Percentiles rank a stretch among this genome's conserved stretches.
Conservation (phyloP, 2,329 filamentous ascomycete genomes). For the Knufia fluminis region DNA sequence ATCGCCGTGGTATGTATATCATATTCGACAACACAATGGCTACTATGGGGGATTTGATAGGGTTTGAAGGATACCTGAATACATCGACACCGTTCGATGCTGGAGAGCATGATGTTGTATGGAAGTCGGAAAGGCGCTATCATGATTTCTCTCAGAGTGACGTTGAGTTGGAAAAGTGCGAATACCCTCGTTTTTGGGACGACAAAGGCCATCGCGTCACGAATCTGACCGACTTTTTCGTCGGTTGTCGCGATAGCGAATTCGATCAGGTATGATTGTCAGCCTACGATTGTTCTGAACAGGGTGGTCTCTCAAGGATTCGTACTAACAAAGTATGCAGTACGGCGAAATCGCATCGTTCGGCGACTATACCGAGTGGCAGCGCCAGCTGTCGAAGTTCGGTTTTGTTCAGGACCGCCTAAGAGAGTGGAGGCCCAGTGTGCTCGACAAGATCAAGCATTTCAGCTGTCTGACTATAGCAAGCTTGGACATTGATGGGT, state of each 20-base stretch:
- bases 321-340: constrained; percentile 17
- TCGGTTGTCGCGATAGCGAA: constrained; percentile 44
- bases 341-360: constrained; percentile 47
- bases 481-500: constrained; percentile 48
- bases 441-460: constrained; percentile 42
- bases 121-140: constrained; percentile 39
- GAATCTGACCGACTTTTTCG: constrained; percentile 32
- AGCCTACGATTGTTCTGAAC: no score
- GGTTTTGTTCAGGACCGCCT: constrained; percentile 50
- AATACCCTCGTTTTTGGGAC: constrained; percentile 46
- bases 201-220: constrained; percentile 37
- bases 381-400: constrained; percentile 48
- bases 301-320: no score
- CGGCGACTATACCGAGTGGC: constrained; percentile 45
- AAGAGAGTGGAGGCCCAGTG: constrained; percentile 44
- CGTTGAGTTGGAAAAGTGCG: constrained; percentile 35
- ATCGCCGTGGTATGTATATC: constrained; percentile 45
- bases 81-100: constrained; percentile 37
- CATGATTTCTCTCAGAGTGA: constrained; percentile 42
- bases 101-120: constrained; percentile 41
- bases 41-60: constrained; percentile 47
- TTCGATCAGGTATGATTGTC: constrained; percentile 33
- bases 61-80: constrained; percentile 44
- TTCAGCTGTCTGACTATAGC: constrained; percentile 47
- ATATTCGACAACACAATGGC: constrained; percentile 47